Evolutionary conservation across 257 asterid species (phyloP).

Genomic region (Jaltomata sinuosa): DNA sequence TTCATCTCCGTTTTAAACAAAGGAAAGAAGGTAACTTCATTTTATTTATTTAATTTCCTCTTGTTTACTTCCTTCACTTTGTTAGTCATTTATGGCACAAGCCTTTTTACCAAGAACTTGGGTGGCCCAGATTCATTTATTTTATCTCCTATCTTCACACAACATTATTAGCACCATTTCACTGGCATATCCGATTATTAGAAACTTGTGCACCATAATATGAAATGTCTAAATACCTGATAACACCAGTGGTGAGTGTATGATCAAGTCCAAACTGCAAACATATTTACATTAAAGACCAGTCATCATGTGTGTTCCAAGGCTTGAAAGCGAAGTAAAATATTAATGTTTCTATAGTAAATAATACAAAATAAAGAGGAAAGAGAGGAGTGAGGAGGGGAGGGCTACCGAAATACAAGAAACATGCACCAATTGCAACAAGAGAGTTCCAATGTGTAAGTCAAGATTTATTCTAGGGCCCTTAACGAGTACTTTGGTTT

Average conservation of each 20-base stretch:
- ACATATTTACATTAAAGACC: constrained; percentile 1
- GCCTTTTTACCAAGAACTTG: background rate
- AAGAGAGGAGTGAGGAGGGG: background rate
- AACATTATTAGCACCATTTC: background rate
- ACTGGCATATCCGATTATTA: background rate
- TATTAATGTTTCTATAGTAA: background rate
- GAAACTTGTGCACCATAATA: background rate
- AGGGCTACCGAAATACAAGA: background rate
- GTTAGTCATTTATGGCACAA: background rate
- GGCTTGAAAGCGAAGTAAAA: background rate
- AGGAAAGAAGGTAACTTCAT: background rate
- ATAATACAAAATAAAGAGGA: background rate
- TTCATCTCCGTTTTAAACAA: background rate
- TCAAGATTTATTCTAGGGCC: background rate
- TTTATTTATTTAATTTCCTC: background rate
- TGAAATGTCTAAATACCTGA: constrained; percentile 55
- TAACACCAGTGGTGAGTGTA: constrained; percentile 97
- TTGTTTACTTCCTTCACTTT: background rate
- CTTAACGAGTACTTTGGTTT: background rate
- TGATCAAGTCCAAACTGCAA: constrained; percentile 99
- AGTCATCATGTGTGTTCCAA: background rate
- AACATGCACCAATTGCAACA: background rate
- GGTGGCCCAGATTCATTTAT: background rate
- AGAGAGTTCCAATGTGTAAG: background rate
- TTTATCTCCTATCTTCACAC: background rate